Percentiles rank a stretch among this genome's conserved stretches.
phyloP scores from a whole-genome alignment of 441 rosid genomes.

The Capsella rubella region DNA sequence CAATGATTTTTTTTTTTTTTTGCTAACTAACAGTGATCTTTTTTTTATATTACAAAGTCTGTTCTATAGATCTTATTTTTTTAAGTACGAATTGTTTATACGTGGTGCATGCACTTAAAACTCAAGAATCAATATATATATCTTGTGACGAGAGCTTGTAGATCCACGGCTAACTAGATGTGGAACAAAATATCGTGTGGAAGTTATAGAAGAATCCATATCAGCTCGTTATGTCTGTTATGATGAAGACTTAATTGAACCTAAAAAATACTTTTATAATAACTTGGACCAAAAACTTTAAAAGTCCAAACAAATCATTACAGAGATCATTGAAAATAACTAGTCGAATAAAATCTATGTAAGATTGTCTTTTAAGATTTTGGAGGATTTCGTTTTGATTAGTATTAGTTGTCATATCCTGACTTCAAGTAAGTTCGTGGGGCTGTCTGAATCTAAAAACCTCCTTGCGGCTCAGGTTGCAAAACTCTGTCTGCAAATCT shows the following conservation, averaged over 20 bases:
- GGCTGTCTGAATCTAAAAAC: constrained; percentile 26
- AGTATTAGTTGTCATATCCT: constrained; percentile 32
- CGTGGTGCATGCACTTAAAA: constrained; percentile 40
- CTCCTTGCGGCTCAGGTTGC: constrained; percentile 21
- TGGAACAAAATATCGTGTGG: constrained; percentile 43
- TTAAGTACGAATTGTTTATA: constrained; percentile 6
- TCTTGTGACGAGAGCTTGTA: constrained; percentile 38
- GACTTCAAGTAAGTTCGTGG: constrained; percentile 33
- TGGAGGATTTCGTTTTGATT: constrained; percentile 35
- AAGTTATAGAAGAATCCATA: constrained; percentile 33
- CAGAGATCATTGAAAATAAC: constrained; percentile 28
- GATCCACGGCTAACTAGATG: constrained; percentile 35
- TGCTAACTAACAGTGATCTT: no score
- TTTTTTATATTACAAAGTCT: background rate
- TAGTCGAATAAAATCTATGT: constrained; percentile 44
- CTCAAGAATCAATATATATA: constrained; percentile 34
- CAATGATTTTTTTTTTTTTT: background rate
- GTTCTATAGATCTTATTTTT: background rate
- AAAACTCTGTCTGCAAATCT: constrained; percentile 3
- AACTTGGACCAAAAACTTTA: constrained; percentile 23
- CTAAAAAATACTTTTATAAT: constrained; percentile 31
- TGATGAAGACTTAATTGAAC: constrained; percentile 29
- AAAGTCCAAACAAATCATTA: constrained; percentile 36
- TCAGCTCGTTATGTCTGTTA: constrained; percentile 29
- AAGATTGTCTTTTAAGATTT: constrained; percentile 45